Conservation (phyloP, 768 basidiomycete species). For the Tulasnella sp. region DNA sequence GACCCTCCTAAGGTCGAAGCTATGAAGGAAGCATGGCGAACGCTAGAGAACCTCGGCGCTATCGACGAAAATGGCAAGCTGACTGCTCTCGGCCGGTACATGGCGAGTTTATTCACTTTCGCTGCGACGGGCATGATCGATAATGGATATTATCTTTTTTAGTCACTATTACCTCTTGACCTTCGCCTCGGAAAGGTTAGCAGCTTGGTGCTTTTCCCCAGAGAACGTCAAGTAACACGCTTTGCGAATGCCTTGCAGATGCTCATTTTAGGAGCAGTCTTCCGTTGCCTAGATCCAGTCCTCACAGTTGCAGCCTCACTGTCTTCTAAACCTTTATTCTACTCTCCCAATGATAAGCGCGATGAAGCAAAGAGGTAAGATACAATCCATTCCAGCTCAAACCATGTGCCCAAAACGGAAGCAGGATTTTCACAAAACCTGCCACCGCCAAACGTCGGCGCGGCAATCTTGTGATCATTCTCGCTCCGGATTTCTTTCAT, state of each 20-base stretch:
- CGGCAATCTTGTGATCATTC: too few relatives aligned
- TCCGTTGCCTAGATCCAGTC: conserved; percentile 73
- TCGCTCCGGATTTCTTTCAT: too few relatives aligned
- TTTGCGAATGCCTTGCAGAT: conserved; percentile 43
- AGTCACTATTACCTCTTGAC: conserved; percentile 85
- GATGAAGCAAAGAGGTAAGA: conserved; percentile 67
- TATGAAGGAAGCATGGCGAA: conserved; percentile 67
- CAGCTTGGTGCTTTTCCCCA: neutral
- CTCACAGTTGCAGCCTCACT: conserved; percentile 75
- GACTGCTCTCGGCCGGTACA: conserved; percentile 76
- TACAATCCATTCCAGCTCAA: too few relatives aligned
- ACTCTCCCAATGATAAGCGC: conserved; percentile 71
- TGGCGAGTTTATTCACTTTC: conserved; percentile 38
- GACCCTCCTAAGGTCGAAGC: conserved; percentile 72
- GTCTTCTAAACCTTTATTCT: conserved; percentile 82
- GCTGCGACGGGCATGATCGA: neutral
- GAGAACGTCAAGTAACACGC: neutral
- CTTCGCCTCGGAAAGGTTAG: conserved; percentile 73
- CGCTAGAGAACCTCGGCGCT: conserved; percentile 70
- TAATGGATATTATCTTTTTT: conserved; percentile 18
- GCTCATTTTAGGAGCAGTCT: conserved; percentile 76
- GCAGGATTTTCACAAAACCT: too few relatives aligned
- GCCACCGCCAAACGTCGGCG: too few relatives aligned
- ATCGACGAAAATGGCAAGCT: conserved; percentile 54
- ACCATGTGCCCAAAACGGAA: too few relatives aligned